Conservation (phyloP, 2,329 filamentous ascomycete genomes). For the Colletotrichum siamense region DNA sequence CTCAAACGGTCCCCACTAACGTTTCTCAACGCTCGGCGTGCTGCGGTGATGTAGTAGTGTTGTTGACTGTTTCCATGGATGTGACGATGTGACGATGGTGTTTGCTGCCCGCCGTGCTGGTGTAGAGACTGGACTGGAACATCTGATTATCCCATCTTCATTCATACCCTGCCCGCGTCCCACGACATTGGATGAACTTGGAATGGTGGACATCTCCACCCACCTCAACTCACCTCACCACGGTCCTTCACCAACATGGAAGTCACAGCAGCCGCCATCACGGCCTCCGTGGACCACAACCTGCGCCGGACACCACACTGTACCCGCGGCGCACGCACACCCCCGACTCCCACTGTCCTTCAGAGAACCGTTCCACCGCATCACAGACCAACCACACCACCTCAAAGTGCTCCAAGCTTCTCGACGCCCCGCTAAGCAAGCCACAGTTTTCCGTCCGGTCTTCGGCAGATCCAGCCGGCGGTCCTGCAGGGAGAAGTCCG, state of each 20-base stretch:
- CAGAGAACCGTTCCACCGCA: background rate
- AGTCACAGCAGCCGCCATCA: background rate
- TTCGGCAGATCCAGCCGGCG: constrained; percentile 19
- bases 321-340: background rate
- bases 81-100: background rate
- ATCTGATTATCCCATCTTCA: background rate
- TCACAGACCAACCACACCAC: background rate
- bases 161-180: background rate
- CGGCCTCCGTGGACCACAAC: background rate
- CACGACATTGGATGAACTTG: background rate
- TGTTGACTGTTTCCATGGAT: background rate
- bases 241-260: background rate
- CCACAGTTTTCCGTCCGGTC: constrained; percentile 23
- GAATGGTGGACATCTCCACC: background rate
- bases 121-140: background rate
- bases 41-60: background rate
- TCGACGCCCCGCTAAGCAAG: constrained; percentile 4
- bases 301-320: background rate
- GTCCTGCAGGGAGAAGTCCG: constrained; percentile 19
- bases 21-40: background rate
- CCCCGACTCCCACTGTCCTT: background rate
- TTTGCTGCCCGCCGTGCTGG: background rate
- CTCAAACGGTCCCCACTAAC: background rate
- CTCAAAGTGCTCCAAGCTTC: background rate
- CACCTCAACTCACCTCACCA: background rate